Percentiles rank a stretch among this genome's conserved stretches.
Evolutionary conservation across 2,329 filamentous ascomycete genomes (phyloP).

Genomic region (Alternaria sp.): DNA sequence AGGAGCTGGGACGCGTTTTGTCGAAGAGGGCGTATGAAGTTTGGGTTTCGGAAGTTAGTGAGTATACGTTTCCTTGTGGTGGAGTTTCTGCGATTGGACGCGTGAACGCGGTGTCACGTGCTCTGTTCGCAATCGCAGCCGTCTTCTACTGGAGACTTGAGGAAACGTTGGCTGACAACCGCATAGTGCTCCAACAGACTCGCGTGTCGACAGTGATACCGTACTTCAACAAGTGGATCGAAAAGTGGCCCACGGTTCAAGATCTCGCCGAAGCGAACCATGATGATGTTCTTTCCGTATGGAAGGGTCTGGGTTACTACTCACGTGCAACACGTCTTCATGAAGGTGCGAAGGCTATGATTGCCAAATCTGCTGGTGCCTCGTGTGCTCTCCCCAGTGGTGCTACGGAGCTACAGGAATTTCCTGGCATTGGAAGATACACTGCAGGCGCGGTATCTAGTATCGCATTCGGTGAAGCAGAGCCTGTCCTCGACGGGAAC

Average conservation of each 20-base stretch:
- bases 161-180: background rate
- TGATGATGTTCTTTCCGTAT: slow-evolving; percentile 64
- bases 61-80: slow-evolving; percentile 17
- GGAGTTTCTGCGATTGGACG: background rate
- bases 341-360: slow-evolving; percentile 61
- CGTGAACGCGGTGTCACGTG: slow-evolving; percentile 27
- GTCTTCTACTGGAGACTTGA: background rate
- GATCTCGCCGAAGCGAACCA: slow-evolving; percentile 60
- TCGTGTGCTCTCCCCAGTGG: slow-evolving; percentile 59
- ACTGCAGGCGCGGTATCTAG: slow-evolving; percentile 68
- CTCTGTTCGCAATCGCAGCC: no score
- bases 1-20: slow-evolving; percentile 50
- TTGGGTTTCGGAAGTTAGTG: slow-evolving; percentile 69
- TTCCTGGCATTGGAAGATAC: slow-evolving; percentile 67
- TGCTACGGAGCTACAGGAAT: slow-evolving; percentile 54
- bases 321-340: slow-evolving; percentile 68
- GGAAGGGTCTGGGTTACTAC: slow-evolving; percentile 69
- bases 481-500: slow-evolving; percentile 69
- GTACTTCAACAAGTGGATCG: slow-evolving; percentile 69
- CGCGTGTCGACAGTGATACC: slow-evolving; percentile 67
- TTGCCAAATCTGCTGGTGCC: slow-evolving; percentile 40
- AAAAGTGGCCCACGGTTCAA: slow-evolving; percentile 64
- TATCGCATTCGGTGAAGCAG: slow-evolving; percentile 66
- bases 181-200: slow-evolving; percentile 66
- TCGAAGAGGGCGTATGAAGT: slow-evolving; percentile 67